These are phyloP conservation scores for Pholiota microspora DNA, from an alignment of 768 basidiomycete species.

Conservation along the genomic window DNA sequence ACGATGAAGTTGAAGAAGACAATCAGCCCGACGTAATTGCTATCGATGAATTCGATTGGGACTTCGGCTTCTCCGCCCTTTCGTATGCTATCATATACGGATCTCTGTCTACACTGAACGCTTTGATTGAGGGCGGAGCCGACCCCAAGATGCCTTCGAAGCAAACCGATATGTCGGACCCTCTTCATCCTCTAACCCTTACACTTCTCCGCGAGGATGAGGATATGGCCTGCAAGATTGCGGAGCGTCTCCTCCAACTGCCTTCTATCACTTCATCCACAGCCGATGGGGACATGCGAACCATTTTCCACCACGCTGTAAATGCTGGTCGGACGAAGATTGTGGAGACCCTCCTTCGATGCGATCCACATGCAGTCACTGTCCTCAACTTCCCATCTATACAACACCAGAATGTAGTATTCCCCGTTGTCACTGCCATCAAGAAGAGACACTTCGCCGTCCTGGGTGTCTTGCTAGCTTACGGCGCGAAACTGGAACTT, in stretches of 20 bases:
- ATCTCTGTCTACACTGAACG: conserved; percentile 41
- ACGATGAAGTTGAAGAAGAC: conserved; percentile 42
- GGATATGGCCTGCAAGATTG: conserved; percentile 35
- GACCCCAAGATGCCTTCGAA: conserved; percentile 37
- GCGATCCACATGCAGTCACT: conserved; percentile 36
- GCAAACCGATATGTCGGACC: conserved; percentile 19
- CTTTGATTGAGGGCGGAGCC: conserved; percentile 45
- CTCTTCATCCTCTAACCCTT: conserved; percentile 38
- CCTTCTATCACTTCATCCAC: conserved; percentile 40
- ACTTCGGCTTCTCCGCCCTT: conserved; percentile 51
- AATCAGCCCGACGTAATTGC: conserved; percentile 57
- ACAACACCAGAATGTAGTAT: conserved; percentile 22
- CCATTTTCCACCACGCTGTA: conserved; percentile 42
- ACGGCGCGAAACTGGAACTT: conserved; percentile 36
- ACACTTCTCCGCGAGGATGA: conserved; percentile 41
- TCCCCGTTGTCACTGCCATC: conserved; percentile 40
- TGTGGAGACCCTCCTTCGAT: conserved; percentile 37
- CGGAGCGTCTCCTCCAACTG: conserved; percentile 35
- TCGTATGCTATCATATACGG: conserved; percentile 49
- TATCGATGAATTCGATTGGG: conserved; percentile 56
- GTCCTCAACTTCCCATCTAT: conserved; percentile 39
- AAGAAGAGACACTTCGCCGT: conserved; percentile 30
- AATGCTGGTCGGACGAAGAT: conserved; percentile 33
- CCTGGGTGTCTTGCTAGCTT: conserved; percentile 35
- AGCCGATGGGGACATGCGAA: conserved; percentile 33